phyloP scores from a whole-genome alignment of 768 basidiomycete species.

The Crucibulum laeve region DNA sequence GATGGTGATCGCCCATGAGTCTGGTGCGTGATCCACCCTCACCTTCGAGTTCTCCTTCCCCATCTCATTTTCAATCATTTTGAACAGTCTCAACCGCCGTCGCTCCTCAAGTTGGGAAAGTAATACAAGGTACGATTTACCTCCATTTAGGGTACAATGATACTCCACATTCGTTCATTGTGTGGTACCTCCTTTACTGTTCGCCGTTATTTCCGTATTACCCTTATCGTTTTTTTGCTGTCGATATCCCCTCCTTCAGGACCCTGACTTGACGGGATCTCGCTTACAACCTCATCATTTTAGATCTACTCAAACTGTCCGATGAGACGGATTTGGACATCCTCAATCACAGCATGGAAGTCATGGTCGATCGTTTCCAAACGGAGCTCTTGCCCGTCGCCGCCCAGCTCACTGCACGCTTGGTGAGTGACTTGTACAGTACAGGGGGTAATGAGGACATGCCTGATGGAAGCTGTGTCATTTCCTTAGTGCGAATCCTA shows the following conservation, averaged over 20 bases:
- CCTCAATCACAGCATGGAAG: slow-evolving; percentile 78
- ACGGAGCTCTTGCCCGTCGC: slow-evolving; percentile 83
- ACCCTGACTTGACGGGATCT: background rate
- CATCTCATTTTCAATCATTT: slow-evolving; percentile 1
- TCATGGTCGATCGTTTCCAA: slow-evolving; percentile 83
- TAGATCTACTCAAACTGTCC: slow-evolving; percentile 84
- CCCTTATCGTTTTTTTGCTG: background rate
- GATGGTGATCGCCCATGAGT: slow-evolving; percentile 59
- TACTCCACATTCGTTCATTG: too few relatives aligned
- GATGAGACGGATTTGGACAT: slow-evolving; percentile 89
- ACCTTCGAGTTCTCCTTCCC: background rate
- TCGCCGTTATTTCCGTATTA: background rate
- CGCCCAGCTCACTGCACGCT: slow-evolving; percentile 68
- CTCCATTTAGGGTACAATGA: too few relatives aligned
- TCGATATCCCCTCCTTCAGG: background rate
- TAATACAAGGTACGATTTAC: slow-evolving; percentile 65
- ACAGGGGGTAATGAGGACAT: too few relatives aligned
- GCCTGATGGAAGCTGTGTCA: background rate
- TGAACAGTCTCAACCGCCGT: slow-evolving; percentile 61
- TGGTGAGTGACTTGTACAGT: slow-evolving; percentile 51
- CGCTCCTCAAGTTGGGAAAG: slow-evolving; percentile 75
- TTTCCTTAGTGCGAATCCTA: slow-evolving; percentile 71
- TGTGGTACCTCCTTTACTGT: background rate
- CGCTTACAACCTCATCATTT: slow-evolving; percentile 2
- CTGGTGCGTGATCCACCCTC: slow-evolving; percentile 37